These are phyloP conservation scores for Lachnellula hyalina DNA, from an alignment of 2,329 filamentous ascomycete genomes.

Conservation along the genomic window DNA sequence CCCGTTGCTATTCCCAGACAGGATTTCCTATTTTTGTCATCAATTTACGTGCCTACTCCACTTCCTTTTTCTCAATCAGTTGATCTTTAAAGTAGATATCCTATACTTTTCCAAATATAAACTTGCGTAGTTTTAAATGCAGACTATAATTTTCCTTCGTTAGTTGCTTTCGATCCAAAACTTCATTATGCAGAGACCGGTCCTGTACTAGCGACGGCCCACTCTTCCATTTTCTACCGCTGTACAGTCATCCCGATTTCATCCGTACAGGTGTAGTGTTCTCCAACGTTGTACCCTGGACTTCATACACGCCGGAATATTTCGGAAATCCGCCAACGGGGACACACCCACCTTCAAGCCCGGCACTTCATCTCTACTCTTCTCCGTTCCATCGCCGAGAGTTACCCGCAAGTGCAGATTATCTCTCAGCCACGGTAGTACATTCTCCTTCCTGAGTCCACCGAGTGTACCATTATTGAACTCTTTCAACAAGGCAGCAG, in stretches of 20 bases:
- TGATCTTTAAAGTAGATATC: neutral
- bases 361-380: constrained; percentile 20
- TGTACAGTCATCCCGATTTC: no score
- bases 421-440: constrained; percentile 29
- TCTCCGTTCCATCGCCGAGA: constrained; percentile 20
- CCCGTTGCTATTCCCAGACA: neutral
- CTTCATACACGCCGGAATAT: constrained; percentile 26
- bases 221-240: no score
- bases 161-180: neutral
- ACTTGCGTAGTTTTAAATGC: neutral
- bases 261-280: neutral
- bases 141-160: neutral
- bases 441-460: constrained; percentile 28
- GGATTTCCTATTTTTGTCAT: neutral
- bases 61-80: neutral
- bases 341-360: constrained; percentile 27
- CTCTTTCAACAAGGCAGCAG: constrained; percentile 31
- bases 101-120: neutral
- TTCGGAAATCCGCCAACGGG: constrained; percentile 16
- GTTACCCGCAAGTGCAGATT: constrained; percentile 30
- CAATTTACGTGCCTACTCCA: neutral
- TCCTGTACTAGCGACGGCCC: no score
- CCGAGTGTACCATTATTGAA: constrained; percentile 26
- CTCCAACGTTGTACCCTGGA: constrained; percentile 11
- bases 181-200: neutral